phyloP scores from a whole-genome alignment of 148 eudicot species.

The Rhododendron griersonianum region DNA sequence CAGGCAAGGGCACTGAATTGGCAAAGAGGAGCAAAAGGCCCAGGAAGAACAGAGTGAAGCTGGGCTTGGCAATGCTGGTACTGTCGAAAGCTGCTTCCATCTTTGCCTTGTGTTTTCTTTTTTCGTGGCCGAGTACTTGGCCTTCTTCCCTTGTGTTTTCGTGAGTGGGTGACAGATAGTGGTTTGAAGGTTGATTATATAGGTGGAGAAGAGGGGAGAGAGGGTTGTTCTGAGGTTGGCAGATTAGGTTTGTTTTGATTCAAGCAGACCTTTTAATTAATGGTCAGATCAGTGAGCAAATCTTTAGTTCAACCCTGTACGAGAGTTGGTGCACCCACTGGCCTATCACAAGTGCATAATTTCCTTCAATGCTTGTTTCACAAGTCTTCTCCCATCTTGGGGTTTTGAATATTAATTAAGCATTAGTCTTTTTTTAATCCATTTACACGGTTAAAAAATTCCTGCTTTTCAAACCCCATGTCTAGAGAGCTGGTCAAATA shows the following conservation, averaged over 20 bases:
- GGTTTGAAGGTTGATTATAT: slow-evolving; percentile 20
- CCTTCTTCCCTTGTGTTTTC: background rate
- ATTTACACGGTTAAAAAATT: background rate
- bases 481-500: background rate
- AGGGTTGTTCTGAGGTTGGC: slow-evolving; percentile 49
- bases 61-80: slow-evolving; percentile 4
- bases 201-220: slow-evolving; percentile 26
- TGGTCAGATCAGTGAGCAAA: slow-evolving; percentile 15
- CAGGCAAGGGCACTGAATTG: slow-evolving; percentile 19
- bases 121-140: background rate
- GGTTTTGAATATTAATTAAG: background rate
- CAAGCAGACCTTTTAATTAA: background rate
- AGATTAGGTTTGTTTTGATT: slow-evolving; percentile 50
- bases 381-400: background rate
- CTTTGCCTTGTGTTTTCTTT: background rate
- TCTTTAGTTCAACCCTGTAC: slow-evolving; percentile 20
- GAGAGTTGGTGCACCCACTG: slow-evolving; percentile 51
- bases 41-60: slow-evolving; percentile 21
- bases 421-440: background rate
- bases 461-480: background rate
- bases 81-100: slow-evolving; percentile 12
- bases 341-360: slow-evolving; percentile 18
- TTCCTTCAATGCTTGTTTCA: slow-evolving; percentile 20
- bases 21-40: slow-evolving; percentile 23
- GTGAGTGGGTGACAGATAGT: background rate